Evolutionary conservation across 768 basidiomycete species (phyloP).

Genomic region (Galerina sulciceps): DNA sequence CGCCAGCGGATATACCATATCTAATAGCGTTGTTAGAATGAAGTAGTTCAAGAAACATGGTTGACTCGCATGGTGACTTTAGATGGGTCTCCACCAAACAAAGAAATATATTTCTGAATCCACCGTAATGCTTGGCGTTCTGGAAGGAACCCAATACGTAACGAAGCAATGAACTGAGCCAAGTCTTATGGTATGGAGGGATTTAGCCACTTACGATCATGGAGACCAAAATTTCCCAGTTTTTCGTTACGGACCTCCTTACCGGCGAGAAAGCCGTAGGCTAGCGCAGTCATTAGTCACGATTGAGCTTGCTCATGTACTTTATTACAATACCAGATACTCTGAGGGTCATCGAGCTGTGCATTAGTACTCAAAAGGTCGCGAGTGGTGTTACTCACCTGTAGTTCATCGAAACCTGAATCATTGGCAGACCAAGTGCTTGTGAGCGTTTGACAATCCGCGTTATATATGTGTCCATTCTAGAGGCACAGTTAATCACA

Average conservation of each 20-base stretch:
- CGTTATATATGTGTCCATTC: slow-evolving; percentile 12
- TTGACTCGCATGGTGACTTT: slow-evolving; percentile 52
- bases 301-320: neutral
- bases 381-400: slow-evolving; percentile 7
- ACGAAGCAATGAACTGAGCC: no score
- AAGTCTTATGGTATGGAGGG: neutral
- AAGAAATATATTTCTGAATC: slow-evolving; percentile 63
- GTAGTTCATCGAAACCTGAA: slow-evolving; percentile 27
- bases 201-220: slow-evolving; percentile 42
- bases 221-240: slow-evolving; percentile 45
- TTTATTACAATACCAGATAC: neutral
- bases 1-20: slow-evolving; percentile 59
- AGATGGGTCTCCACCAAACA: slow-evolving; percentile 64
- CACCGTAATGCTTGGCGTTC: slow-evolving; percentile 60
- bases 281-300: neutral
- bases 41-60: neutral
- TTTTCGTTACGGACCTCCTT: slow-evolving; percentile 4
- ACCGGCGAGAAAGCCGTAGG: slow-evolving; percentile 9
- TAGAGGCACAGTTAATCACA: neutral
- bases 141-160: slow-evolving; percentile 20
- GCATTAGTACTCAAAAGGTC: neutral
- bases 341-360: neutral
- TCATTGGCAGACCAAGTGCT: slow-evolving; percentile 15
- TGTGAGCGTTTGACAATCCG: slow-evolving; percentile 18
- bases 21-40: slow-evolving; percentile 19